phyloP scores from a whole-genome alignment of 139 green algal species.

The Chlorella vulgaris region DNA sequence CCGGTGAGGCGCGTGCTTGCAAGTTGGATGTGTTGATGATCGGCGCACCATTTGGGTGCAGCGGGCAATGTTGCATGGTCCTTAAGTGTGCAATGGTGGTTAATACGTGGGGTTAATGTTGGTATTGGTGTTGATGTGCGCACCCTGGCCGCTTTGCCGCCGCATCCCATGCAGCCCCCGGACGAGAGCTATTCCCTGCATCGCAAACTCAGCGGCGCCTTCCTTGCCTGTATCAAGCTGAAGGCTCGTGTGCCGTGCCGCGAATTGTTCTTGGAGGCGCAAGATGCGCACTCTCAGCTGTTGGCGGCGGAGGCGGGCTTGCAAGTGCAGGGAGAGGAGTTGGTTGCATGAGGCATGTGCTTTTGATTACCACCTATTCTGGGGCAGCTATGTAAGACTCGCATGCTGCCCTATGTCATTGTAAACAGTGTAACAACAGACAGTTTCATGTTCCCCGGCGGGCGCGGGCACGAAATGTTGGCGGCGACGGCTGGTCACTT shows the following conservation, averaged over 20 bases:
- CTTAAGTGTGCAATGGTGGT: neutral
- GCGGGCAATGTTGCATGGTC: too few relatives aligned
- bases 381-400: too few relatives aligned
- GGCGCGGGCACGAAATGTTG: too few relatives aligned
- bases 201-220: conserved; percentile 91
- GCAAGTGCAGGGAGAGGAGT: too few relatives aligned
- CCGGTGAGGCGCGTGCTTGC: conserved; percentile 40
- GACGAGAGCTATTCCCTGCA: conserved; percentile 96
- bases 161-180: conserved; percentile 61
- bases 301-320: neutral
- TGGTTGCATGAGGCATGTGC: too few relatives aligned
- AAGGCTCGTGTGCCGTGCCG: conserved; percentile 70
- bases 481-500: too few relatives aligned
- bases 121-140: neutral
- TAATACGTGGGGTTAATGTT: neutral
- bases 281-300: neutral
- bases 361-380: too few relatives aligned
- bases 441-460: too few relatives aligned
- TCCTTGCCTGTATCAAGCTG: conserved; percentile 97
- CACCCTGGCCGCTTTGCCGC: neutral
- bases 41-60: too few relatives aligned
- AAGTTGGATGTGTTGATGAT: neutral
- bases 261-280: conserved; percentile 56
- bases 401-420: too few relatives aligned
- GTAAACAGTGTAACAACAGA: too few relatives aligned